These are phyloP conservation scores for Botryotinia convoluta DNA, from an alignment of 2,329 filamentous ascomycete genomes.

Conservation along the genomic window DNA sequence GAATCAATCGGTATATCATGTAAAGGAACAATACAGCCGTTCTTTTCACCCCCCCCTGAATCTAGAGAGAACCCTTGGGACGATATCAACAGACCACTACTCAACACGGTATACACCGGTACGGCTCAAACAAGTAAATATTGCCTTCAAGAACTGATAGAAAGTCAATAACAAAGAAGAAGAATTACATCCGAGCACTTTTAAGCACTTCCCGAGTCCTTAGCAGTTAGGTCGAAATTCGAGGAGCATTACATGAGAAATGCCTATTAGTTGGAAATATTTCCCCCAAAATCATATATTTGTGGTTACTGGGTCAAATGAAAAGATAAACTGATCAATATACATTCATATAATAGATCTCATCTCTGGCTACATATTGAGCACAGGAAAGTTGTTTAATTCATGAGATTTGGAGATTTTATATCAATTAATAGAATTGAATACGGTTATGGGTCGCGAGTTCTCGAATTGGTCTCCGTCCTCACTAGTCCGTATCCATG, in stretches of 20 bases:
- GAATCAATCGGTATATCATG: too few relatives aligned
- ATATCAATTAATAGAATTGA: not conserved
- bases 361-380: constrained; percentile 54
- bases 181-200: constrained; percentile 1
- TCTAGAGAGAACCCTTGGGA: not conserved
- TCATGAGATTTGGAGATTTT: not conserved
- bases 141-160: not conserved
- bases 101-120: not conserved
- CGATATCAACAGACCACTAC: constrained; percentile 1
- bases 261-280: constrained; percentile 11
- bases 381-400: constrained; percentile 55
- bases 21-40: not conserved
- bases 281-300: constrained; percentile 11
- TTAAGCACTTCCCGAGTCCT: constrained; percentile 5
- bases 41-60: constrained; percentile 18
- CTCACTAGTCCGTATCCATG: constrained; percentile 16
- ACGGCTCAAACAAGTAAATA: not conserved
- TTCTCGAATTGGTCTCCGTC: constrained; percentile 19
- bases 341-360: constrained; percentile 44
- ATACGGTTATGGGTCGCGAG: constrained; percentile 18
- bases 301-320: constrained; percentile 27
- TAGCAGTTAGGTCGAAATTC: constrained; percentile 10
- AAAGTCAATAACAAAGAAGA: constrained; percentile 7
- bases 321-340: constrained; percentile 32
- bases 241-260: constrained; percentile 15